These are phyloP conservation scores for Chlorella sp. DNA, from an alignment of 139 green algal genomes.

Conservation along the genomic window DNA sequence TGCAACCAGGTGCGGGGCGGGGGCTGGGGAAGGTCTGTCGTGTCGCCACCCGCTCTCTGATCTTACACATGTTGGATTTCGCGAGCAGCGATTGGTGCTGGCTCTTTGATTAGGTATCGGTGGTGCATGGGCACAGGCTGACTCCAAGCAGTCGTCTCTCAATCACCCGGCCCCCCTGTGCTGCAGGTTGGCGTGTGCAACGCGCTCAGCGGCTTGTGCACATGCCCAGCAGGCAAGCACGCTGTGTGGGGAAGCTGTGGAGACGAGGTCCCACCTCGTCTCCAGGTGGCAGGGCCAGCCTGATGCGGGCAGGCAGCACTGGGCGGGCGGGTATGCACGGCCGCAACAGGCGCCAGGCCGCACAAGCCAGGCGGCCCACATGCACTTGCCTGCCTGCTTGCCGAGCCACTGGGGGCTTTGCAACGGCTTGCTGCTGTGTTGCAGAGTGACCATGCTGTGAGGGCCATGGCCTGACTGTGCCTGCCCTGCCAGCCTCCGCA, in stretches of 20 bases:
- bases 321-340: no score
- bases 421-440: background rate
- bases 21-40: background rate
- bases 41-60: background rate
- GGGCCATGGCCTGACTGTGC: background rate
- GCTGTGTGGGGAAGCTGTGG: no score
- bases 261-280: no score
- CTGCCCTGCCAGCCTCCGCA: background rate
- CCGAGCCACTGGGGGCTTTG: no score
- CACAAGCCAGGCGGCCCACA: no score
- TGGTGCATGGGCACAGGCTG: no score
- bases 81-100: background rate
- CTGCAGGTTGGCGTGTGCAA: constrained; percentile 10
- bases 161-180: background rate
- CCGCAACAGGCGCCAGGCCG: no score
- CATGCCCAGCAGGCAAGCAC: background rate
- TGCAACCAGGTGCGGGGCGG: constrained; percentile 15
- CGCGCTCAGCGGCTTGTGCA: constrained; percentile 11
- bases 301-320: no score
- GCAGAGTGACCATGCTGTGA: background rate
- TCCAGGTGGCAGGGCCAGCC: no score
- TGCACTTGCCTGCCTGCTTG: no score
- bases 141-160: background rate
- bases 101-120: background rate
- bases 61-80: background rate